Evolutionary conservation across 306 rosid genomes (phyloP).

Genomic region (Coriaria nepalensis): DNA sequence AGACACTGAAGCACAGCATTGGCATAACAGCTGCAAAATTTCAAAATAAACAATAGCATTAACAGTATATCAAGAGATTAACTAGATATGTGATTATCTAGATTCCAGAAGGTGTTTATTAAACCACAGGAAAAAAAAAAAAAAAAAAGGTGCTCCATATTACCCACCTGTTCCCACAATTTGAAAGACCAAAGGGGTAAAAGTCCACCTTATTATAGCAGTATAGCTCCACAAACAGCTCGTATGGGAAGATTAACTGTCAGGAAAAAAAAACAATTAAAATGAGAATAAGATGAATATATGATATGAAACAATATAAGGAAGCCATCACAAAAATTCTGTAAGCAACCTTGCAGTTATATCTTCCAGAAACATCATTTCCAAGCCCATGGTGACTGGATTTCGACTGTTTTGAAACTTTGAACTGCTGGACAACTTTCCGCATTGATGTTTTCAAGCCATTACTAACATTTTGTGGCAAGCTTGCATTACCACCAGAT

Average conservation of each 20-base stretch:
- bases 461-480: slow-evolving; percentile 41
- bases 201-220: slow-evolving; percentile 42
- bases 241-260: slow-evolving; percentile 57
- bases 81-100: too few relatives aligned
- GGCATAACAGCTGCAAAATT: slow-evolving; percentile 61
- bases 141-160: slow-evolving; percentile 12
- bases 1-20: slow-evolving; percentile 79
- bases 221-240: slow-evolving; percentile 46
- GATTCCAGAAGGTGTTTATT: too few relatives aligned
- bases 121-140: too few relatives aligned
- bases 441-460: slow-evolving; percentile 54
- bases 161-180: slow-evolving; percentile 66
- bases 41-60: background rate
- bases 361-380: slow-evolving; percentile 31
- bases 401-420: slow-evolving; percentile 42
- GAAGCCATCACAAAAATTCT: background rate
- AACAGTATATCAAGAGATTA: too few relatives aligned
- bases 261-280: slow-evolving; percentile 18
- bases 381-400: slow-evolving; percentile 20
- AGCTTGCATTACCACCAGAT: slow-evolving; percentile 23
- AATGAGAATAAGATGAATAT: too few relatives aligned
- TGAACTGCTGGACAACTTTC: slow-evolving; percentile 69
- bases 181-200: slow-evolving; percentile 57
- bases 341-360: slow-evolving; percentile 15
- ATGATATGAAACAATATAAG: slow-evolving; percentile 6